Conservation (phyloP, 1,284 basidiomycete species). For the Cryptococcus jaspeensis region DNA sequence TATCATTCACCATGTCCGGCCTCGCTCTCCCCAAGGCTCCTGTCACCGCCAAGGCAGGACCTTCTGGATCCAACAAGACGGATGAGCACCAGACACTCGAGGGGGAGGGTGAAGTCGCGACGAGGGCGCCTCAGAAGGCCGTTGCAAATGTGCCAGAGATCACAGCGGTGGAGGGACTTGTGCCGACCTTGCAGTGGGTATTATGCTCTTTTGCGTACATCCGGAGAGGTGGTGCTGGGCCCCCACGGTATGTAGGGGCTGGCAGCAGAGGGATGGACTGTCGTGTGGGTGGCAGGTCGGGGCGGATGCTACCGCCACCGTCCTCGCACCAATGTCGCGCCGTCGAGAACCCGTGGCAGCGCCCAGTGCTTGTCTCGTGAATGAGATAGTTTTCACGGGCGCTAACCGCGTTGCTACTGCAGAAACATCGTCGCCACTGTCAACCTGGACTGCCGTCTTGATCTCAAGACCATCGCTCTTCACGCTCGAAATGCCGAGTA, state of each 20-base stretch:
- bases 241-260: neutral
- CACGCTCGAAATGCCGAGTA: conserved; percentile 99
- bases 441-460: conserved; percentile 94
- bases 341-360: neutral
- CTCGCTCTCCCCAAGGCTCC: conserved; percentile 14
- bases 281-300: neutral
- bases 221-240: conserved; percentile 1
- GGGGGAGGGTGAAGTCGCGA: conserved; percentile 15
- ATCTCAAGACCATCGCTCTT: conserved; percentile 97
- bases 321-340: neutral
- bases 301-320: neutral
- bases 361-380: neutral
- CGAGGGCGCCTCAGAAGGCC: conserved; percentile 16
- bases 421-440: conserved; percentile 99
- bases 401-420: conserved; percentile 10
- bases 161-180: conserved; percentile 89
- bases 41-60: conserved; percentile 3
- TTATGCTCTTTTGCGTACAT: conserved; percentile 5
- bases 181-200: conserved; percentile 79
- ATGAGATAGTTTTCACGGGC: neutral
- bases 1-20: conserved; percentile 11
- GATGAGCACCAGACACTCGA: conserved; percentile 9
- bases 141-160: conserved; percentile 60
- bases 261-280: neutral
- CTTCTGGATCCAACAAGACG: conserved; percentile 4